Base-by-base conservation (phyloP, 306 rosid genomes). In the Quercus suber region DNA sequence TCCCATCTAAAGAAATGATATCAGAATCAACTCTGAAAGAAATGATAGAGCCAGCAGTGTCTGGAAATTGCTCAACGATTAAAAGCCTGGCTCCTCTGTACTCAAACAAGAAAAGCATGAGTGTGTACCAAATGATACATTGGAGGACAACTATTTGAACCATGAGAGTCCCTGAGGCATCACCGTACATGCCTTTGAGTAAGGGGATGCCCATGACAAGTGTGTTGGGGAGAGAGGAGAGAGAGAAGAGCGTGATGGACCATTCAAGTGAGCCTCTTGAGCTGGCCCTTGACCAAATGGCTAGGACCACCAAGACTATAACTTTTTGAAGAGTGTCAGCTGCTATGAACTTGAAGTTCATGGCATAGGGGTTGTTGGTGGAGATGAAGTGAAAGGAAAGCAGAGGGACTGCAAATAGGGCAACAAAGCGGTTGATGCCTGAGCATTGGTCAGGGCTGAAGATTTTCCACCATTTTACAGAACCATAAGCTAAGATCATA, bases 391-490 rank as follows among this genome's bases (percentile, higher is more conserved):
- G 98, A 74, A 93, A 93, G 3, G 98, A 93, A 30, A 93, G 92
- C 3, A 93, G 85, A 1, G 98, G 98, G 63, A 93, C 98, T 0
- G 94, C 98, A 41, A 93, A 93, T 1, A 93, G 93, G 0, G 98
- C 98, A 5, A 93, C 98, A n/a, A 93, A 93, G 0, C 98, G 89
- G 82, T 93, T 93, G 63, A 93, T 93, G 20, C 97, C 98, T 0
- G 98, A 93, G 71, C 98, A 93, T 56, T 93, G 98, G 10, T 91
- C 97, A 0, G 98, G 97, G 41, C 79, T 89, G 86, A 93, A 93
- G 81, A 93, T 93, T 70, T 91, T 89, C 97, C 97, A 93, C 98
- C 97, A 93, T 78, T 91, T 91, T 12, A 93, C 98, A 0, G 98
- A 93, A 5, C 94, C 98, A 56, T 93, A 93, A 0, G 98, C 98